Evolutionary conservation across 2,329 filamentous ascomycete genomes (phyloP).

Genomic region (Davidsoniella australis): DNA sequence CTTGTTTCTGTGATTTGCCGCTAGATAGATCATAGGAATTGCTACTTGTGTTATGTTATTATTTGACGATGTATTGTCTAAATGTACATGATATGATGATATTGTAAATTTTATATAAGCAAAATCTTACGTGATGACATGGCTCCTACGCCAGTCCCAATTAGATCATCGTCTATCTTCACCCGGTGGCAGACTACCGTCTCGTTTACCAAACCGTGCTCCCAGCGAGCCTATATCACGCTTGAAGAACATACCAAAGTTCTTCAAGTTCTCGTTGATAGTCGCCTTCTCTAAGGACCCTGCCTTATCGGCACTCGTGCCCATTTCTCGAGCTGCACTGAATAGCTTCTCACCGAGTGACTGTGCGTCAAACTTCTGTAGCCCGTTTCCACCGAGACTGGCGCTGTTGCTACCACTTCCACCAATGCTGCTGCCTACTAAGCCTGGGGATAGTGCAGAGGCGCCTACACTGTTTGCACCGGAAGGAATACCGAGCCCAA

Average conservation of each 20-base stretch:
- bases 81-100: no score
- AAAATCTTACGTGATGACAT: no score
- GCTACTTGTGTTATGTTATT: no score
- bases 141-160: no score
- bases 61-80: no score
- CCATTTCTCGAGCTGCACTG: constrained; percentile 74
- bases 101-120: no score
- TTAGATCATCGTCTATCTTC: constrained; percentile 11
- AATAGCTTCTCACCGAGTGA: constrained; percentile 76
- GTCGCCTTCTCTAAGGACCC: constrained; percentile 42
- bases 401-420: constrained; percentile 22
- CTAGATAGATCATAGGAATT: no score
- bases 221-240: constrained; percentile 68
- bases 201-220: constrained; percentile 51
- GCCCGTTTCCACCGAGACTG: constrained; percentile 20
- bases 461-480: background rate
- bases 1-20: no score
- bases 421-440: constrained; percentile 13
- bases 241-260: constrained; percentile 90
- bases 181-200: constrained; percentile 22
- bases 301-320: constrained; percentile 28
- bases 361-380: constrained; percentile 59
- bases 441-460: background rate
- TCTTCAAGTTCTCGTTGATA: constrained; percentile 86
- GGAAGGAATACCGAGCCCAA: background rate